These are phyloP conservation scores for Suhomyces yuchorum DNA, from an alignment of 1,139 yeast species.

Conservation along the genomic window DNA sequence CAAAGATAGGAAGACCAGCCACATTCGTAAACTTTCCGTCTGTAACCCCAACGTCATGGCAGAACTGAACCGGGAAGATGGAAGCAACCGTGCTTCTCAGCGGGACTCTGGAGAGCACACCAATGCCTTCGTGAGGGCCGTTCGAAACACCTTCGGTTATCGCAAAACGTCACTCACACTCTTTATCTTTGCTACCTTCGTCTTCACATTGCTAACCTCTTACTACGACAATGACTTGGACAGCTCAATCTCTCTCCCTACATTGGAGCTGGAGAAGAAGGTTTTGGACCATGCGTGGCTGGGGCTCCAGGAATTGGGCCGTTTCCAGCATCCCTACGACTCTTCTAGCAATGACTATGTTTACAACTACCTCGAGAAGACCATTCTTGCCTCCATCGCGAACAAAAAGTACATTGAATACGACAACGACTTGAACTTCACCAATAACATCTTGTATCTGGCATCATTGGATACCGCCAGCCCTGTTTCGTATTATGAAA, in stretches of 20 bases:
- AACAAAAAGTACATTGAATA: constrained; percentile 44
- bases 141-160: constrained; percentile 54
- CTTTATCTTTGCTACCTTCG: constrained; percentile 46
- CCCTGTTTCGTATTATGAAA: constrained; percentile 69
- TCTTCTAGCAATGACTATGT: constrained; percentile 76
- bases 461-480: constrained; percentile 30
- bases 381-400: constrained; percentile 38
- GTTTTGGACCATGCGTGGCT: constrained; percentile 55
- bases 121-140: constrained; percentile 6
- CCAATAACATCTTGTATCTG: constrained; percentile 41
- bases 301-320: constrained; percentile 68
- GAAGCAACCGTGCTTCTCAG: not conserved
- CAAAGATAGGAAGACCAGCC: not conserved
- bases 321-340: constrained; percentile 72
- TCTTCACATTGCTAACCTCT: constrained; percentile 35
- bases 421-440: constrained; percentile 51
- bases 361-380: constrained; percentile 61
- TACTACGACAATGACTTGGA: constrained; percentile 38
- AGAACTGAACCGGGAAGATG: constrained; percentile 5
- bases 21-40: not conserved
- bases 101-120: not conserved
- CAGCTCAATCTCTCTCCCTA: constrained; percentile 45
- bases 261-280: constrained; percentile 9
- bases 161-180: constrained; percentile 61
- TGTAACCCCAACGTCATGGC: constrained; percentile 4